Evolutionary conservation across 495 filamentous ascomycete species (phyloP).

Genomic region (Penicillium simplicissimum): DNA sequence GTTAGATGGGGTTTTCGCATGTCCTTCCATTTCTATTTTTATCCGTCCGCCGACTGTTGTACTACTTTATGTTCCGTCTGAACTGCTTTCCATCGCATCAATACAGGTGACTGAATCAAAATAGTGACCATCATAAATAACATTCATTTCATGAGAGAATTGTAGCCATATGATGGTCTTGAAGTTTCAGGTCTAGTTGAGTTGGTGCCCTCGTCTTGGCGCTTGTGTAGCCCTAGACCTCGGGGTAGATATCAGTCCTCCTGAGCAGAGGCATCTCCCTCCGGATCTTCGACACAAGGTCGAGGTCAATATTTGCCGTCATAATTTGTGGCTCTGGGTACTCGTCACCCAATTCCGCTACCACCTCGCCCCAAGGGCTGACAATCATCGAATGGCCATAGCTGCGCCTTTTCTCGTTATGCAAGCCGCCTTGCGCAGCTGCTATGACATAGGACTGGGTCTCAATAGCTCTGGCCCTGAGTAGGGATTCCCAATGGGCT

Average conservation of each 20-base stretch:
- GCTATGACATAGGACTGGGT: slow-evolving; percentile 86
- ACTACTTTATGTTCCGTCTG: slow-evolving; percentile 38
- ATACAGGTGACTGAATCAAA: slow-evolving; percentile 28
- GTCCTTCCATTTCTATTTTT: slow-evolving; percentile 32
- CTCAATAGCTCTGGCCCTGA: slow-evolving; percentile 85
- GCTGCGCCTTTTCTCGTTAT: slow-evolving; percentile 77
- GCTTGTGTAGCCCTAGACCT: slow-evolving; percentile 21
- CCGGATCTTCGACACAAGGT: slow-evolving; percentile 52
- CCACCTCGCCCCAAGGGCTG: slow-evolving; percentile 81
- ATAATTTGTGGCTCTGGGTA: slow-evolving; percentile 53
- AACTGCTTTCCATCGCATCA: slow-evolving; percentile 30
- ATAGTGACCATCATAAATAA: slow-evolving; percentile 20
- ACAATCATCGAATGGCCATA: slow-evolving; percentile 91
- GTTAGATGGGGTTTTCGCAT: slow-evolving; percentile 45
- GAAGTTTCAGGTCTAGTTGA: background rate
- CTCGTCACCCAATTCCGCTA: slow-evolving; percentile 61
- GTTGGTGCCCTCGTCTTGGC: background rate
- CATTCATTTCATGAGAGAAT: slow-evolving; percentile 7
- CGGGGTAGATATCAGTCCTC: slow-evolving; percentile 63
- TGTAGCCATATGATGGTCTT: background rate
- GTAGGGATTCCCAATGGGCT: slow-evolving; percentile 80
- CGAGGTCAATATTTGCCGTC: slow-evolving; percentile 52
- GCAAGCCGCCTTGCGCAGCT: slow-evolving; percentile 77
- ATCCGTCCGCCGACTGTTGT: slow-evolving; percentile 31
- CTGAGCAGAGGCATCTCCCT: slow-evolving; percentile 65